phyloP scores from a whole-genome alignment of 1,284 basidiomycete species.

The Microbotryum violaceum region DNA sequence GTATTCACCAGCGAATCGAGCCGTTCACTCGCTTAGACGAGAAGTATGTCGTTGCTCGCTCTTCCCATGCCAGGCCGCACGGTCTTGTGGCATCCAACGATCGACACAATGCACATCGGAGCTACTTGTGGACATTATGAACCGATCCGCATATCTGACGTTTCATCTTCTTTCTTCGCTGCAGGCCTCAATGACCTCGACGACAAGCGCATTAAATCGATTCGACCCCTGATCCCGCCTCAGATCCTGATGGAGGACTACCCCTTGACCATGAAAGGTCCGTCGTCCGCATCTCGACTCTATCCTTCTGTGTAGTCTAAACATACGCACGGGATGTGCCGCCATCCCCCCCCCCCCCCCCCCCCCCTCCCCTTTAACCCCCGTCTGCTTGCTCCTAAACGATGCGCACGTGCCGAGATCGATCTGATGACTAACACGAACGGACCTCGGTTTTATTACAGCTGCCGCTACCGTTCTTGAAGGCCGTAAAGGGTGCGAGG shows the following conservation, averaged over 20 bases:
- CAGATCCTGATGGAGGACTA: conserved; percentile 82
- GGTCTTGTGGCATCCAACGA: too few species aligned
- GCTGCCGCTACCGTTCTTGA: conserved; percentile 76
- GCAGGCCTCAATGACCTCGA: conserved; percentile 48
- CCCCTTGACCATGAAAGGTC: conserved; percentile 48
- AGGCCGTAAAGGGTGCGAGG: conserved; percentile 70
- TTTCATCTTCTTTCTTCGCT: too few species aligned
- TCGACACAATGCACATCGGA: too few species aligned
- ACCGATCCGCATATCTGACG: too few species aligned
- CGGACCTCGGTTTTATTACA: conserved; percentile 48
- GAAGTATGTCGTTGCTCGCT: too few species aligned
- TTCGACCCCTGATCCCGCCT: conserved; percentile 71
- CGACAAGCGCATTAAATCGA: conserved; percentile 75
- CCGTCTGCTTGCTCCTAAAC: background rate
- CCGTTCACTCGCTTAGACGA: too few species aligned
- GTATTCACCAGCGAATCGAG: too few species aligned
- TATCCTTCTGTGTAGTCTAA: background rate
- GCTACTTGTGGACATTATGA: too few species aligned
- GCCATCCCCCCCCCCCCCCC: conserved; percentile 34
- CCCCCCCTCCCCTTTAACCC: conserved; percentile 18
- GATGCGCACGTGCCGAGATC: background rate
- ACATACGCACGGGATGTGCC: conserved; percentile 33
- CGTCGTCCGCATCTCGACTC: conserved; percentile 40
- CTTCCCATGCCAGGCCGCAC: too few species aligned
- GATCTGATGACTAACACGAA: background rate